These are phyloP conservation scores for Primulina tabacum DNA, from an alignment of 257 asterid genomes.

Conservation along the genomic window DNA sequence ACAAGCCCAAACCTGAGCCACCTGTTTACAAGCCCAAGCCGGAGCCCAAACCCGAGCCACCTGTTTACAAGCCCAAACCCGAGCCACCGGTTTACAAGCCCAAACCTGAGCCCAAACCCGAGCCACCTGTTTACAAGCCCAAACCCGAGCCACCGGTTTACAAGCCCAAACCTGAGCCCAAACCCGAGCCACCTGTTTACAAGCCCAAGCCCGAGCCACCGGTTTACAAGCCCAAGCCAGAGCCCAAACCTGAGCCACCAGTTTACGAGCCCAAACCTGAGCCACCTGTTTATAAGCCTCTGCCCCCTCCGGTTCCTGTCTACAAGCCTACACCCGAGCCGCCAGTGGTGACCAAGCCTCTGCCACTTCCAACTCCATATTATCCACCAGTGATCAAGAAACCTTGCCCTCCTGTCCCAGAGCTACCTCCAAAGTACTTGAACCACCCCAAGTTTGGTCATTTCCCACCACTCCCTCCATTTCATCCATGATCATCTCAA, in stretches of 20 bases:
- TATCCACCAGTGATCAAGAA: conserved; percentile 48
- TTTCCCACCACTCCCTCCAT: conserved; percentile 57
- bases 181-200: conserved; percentile 18
- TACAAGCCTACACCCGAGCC: conserved; percentile 30
- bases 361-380: conserved; percentile 39
- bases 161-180: conserved; percentile 29
- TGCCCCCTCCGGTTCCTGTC: conserved; percentile 4
- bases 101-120: conserved; percentile 3
- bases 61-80: not conserved
- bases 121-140: conserved; percentile 34
- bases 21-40: not conserved
- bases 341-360: conserved; percentile 32
- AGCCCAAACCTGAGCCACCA: conserved; percentile 13
- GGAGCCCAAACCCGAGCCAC: conserved; percentile 1
- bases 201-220: conserved; percentile 29
- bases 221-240: conserved; percentile 28
- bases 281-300: conserved; percentile 28
- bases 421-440: conserved; percentile 54
- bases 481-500: conserved; percentile 30
- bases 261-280: conserved; percentile 26
- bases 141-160: conserved; percentile 21
- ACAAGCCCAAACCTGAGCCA: conserved; percentile 22
- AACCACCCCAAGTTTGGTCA: conserved; percentile 59
- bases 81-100: conserved; percentile 26
- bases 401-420: conserved; percentile 55